phyloP scores from a whole-genome alignment of 495 filamentous ascomycete genomes.

The Podospora pseudoanserina region DNA sequence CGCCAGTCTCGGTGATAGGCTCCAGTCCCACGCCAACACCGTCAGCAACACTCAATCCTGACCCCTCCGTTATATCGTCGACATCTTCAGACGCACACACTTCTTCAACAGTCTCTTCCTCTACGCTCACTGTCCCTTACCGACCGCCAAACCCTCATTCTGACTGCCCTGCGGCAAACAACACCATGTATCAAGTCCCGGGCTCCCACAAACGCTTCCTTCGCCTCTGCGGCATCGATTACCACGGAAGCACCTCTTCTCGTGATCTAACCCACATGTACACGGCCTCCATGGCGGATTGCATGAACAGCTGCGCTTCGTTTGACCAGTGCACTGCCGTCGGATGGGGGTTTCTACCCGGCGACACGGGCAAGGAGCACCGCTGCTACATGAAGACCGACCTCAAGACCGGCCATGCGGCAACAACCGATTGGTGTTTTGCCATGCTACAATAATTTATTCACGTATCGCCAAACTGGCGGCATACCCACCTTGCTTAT shows the following conservation, averaged over 20 bases:
- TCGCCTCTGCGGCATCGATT: constrained; percentile 46
- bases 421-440: constrained; percentile 41
- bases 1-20: neutral
- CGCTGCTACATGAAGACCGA: constrained; percentile 45
- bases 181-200: constrained; percentile 42
- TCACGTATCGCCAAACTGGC: neutral
- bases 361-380: constrained; percentile 35
- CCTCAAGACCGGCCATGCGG: constrained; percentile 33
- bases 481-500: neutral
- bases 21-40: constrained; percentile 6
- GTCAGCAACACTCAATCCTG: constrained; percentile 5
- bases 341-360: constrained; percentile 41
- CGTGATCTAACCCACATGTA: constrained; percentile 36
- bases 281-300: constrained; percentile 42
- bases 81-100: constrained; percentile 7
- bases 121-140: constrained; percentile 12
- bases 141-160: constrained; percentile 23
- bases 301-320: constrained; percentile 44
- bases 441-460: constrained; percentile 32
- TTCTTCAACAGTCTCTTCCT: constrained; percentile 14
- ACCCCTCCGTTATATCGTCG: constrained; percentile 7
- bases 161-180: constrained; percentile 43
- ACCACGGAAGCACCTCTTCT: constrained; percentile 34
- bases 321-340: constrained; percentile 40
- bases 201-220: constrained; percentile 41